Evolutionary conservation across 257 asterid genomes (phyloP).

Genomic region (Prunella vulgaris): DNA sequence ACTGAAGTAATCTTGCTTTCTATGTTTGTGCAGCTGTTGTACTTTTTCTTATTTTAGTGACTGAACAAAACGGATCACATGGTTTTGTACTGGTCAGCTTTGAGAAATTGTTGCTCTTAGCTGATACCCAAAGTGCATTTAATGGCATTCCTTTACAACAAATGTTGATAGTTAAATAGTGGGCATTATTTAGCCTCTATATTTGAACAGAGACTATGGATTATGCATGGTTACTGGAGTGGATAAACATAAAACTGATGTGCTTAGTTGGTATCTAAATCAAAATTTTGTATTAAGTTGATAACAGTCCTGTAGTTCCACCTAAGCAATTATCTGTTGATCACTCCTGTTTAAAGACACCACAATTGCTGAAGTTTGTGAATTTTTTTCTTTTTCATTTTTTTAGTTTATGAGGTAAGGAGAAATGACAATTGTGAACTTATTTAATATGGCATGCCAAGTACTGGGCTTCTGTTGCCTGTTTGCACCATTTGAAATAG

Average conservation of each 20-base stretch:
- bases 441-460: not conserved
- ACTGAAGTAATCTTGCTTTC: constrained; percentile 4
- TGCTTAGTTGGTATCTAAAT: not conserved
- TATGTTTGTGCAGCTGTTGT: not conserved
- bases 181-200: not conserved
- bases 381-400: not conserved
- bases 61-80: too few species aligned
- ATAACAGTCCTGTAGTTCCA: not conserved
- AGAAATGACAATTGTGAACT: not conserved
- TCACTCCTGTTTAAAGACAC: not conserved
- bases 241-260: not conserved
- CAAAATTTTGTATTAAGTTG: not conserved
- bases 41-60: too few species aligned
- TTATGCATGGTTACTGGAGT: not conserved
- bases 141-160: not conserved
- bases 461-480: not conserved
- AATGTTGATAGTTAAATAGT: not conserved
- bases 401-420: not conserved
- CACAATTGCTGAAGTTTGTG: constrained; percentile 4
- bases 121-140: not conserved
- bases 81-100: not conserved
- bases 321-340: not conserved
- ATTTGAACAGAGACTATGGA: not conserved
- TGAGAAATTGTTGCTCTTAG: not conserved
- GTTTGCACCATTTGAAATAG: not conserved